Evolutionary conservation across 78 protist genomes (phyloP).

Genomic region (Dictyostelium capitatum): DNA sequence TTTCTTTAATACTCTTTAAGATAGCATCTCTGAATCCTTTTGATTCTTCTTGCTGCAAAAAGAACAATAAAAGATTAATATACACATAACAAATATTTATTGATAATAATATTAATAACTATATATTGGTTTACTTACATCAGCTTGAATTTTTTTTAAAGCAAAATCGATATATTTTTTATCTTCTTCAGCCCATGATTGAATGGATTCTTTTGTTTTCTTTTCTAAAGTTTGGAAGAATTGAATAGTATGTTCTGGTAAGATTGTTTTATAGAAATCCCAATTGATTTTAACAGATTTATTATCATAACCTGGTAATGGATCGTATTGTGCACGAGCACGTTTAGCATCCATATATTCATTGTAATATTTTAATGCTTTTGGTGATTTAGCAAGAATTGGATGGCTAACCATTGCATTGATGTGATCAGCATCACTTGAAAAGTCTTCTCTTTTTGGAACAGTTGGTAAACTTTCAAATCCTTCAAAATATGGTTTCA

Average conservation of each 20-base stretch:
- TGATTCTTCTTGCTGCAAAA: constrained; percentile 10
- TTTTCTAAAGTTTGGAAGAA: not conserved
- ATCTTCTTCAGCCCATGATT: constrained; percentile 44
- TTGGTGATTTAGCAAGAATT: constrained; percentile 1
- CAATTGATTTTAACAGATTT: constrained; percentile 2
- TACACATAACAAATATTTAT: too few relatives aligned
- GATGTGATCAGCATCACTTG: not conserved
- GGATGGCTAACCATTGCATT: not conserved
- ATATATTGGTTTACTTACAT: too few relatives aligned
- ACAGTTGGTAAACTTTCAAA: not conserved
- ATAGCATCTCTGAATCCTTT: not conserved
- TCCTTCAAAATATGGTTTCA: not conserved
- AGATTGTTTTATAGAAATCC: constrained; percentile 47
- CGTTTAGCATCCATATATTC: not conserved
- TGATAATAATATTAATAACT: too few relatives aligned
- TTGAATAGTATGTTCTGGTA: constrained; percentile 27
- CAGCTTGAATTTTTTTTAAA: constrained; percentile 1
- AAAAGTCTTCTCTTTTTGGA: not conserved
- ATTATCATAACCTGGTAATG: not conserved
- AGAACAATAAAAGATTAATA: too few relatives aligned
- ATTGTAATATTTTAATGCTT: not conserved
- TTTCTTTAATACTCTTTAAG: not conserved
- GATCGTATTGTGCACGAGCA: not conserved
- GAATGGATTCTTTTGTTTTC: not conserved
- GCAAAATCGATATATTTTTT: not conserved